Base-by-base conservation (phyloP, 768 basidiomycete genomes). In the Suillus subaureus region DNA sequence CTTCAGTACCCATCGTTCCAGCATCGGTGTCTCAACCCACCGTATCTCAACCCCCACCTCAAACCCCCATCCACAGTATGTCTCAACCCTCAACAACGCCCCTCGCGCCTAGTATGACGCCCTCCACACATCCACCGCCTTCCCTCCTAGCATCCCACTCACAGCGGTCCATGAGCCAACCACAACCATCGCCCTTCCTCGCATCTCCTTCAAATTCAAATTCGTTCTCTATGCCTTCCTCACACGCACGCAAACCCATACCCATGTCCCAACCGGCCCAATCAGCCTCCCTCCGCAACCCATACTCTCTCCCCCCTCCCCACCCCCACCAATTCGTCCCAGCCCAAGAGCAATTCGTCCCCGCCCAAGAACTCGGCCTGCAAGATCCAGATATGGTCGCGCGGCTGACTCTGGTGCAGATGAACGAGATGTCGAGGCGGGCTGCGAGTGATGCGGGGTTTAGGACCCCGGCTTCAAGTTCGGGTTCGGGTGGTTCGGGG, bases 351-450 rank as follows among this genome's bases (percentile, higher is more conserved):
- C 75, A 76, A 23, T 91, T 91, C 74, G 73, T 91, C 35, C 85
- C 87, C 33, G 79, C 83, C 13, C 83, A 84, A 47, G 85, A 87
- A 69, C 76, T 84, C 64, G 79, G 82, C 47, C 69, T 77, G 2
- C 79, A 81, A 13, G 86, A 85, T 70, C 77, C 79, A n/a, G 82
- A 86, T 42, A 84, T 71, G 47, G 66, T 91, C 55, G 90, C 89
- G 4, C 84, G 87, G 28, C 89, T 88, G 18, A 85, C 87, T 61
- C 83, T 93, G 65, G 81, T 86, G 70, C 90, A 91, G 74, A 90
- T 93, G 87, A 92, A 88, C 76, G 91, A 92, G 72, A 84, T 90
- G 68, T 90, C 89, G 52, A 79, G 89, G 61, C 83, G 89, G 33
- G 89, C 86, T 5, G 82, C 83, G 70, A 82, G 78, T 63, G 66